Base-by-base conservation (phyloP, 2,329 filamentous ascomycete species). In the Fusarium camptoceras region DNA sequence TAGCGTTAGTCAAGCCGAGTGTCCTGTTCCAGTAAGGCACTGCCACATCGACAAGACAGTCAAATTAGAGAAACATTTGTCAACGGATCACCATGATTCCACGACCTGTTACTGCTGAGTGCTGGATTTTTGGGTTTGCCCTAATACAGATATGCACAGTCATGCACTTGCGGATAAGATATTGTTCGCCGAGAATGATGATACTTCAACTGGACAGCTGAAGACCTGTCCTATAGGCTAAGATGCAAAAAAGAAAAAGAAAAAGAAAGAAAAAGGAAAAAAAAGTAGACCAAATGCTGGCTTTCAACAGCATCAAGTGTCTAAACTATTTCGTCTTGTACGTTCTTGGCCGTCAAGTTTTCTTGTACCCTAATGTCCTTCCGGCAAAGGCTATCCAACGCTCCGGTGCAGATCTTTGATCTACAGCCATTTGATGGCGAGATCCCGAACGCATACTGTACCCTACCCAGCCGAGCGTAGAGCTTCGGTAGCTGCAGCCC, bases 401-500 rank as follows among this genome's bases (percentile, higher is more conserved):
- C 37, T 54, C 22, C 14, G 14, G 9, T 55, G 49, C 27, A 50
- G 44, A 61, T 55, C 48, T 31, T 25, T 49, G 30, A 27, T 42
- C 27, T 30, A 37, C 22, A 46, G 16, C 22, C 20, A 64, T 14
- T 51, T 39, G 48, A 51, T 51, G 24, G 10, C 8, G 8, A 51
- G 12, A 34, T 15, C 14, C 18, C 31, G 15, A 51, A n/a, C 9
- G 18, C 24, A 27, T 51, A 31, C 48, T n/a, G 37, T 18, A 41
- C 48, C 24, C 25, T 24, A 51, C 25, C 30, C 41, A 50, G 50
- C 27, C 25, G 48, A 44, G 42, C 50, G 34, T 31, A 46, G 41
- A 54, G 48, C 39, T 56, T 44, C 41, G 59, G 57, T 31, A 63
- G 31, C 41, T 46, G 42, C 50, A 61, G 59, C 66, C 67, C 67